Conservation (phyloP, 2,329 filamentous ascomycete genomes). For the Fusarium napiforme region DNA sequence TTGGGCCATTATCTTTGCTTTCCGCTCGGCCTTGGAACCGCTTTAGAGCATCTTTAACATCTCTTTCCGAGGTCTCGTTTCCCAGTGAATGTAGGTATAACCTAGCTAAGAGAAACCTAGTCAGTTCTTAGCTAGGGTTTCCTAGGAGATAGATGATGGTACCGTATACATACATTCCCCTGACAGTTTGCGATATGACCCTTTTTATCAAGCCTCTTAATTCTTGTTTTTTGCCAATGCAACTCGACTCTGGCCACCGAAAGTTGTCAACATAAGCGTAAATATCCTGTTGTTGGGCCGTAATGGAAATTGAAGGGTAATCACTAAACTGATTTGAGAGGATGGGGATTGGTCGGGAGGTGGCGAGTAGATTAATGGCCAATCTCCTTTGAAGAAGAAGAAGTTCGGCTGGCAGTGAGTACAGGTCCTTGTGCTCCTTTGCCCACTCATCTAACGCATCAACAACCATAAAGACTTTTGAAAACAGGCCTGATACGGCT, state of each 20-base stretch:
- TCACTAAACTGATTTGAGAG: rapidly evolving
- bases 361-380: background rate
- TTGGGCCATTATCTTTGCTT: rapidly evolving
- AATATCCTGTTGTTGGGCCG: background rate
- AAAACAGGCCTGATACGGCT: rapidly evolving
- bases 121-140: no score
- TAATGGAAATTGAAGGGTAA: rapidly evolving
- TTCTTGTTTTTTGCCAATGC: rapidly evolving
- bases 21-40: rapidly evolving
- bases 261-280: background rate
- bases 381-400: background rate
- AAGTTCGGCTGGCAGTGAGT: background rate
- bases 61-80: background rate
- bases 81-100: rapidly evolving
- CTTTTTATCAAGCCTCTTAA: rapidly evolving
- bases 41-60: rapidly evolving
- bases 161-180: rapidly evolving
- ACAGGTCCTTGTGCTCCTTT: rapidly evolving
- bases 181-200: rapidly evolving
- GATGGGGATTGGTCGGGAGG: background rate
- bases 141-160: no score
- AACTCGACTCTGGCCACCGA: background rate
- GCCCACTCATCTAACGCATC: background rate
- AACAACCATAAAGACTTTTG: background rate
- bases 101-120: background rate